Conservation (phyloP, 441 rosid genomes). For the Adansonia madagascariensis region DNA sequence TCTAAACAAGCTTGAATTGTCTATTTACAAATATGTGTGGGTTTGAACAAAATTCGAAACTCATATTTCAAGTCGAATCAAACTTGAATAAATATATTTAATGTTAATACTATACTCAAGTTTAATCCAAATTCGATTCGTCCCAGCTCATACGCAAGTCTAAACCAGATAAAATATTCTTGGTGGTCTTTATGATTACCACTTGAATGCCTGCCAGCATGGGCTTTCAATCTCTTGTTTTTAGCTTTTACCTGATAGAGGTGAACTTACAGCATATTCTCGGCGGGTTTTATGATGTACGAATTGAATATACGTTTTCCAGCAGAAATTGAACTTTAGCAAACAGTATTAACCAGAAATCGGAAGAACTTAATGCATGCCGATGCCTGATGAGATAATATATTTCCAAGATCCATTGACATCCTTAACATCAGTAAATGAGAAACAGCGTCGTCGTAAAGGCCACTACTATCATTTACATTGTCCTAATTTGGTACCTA, state of each 20-base stretch:
- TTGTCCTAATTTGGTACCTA: neutral
- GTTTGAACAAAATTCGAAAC: too few species aligned
- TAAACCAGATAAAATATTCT: neutral
- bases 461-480: neutral
- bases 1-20: too few species aligned
- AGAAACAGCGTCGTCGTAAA: too few species aligned
- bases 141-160: too few species aligned
- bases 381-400: neutral
- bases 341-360: neutral
- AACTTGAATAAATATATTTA: too few species aligned
- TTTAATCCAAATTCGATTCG: too few species aligned
- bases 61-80: too few species aligned
- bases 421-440: too few species aligned
- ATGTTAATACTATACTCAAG: too few species aligned
- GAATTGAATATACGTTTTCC: neutral
- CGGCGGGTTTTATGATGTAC: neutral
- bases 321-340: slow-evolving; percentile 15
- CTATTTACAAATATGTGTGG: too few species aligned
- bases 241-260: slow-evolving; percentile 13
- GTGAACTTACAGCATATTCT: neutral
- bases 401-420: neutral
- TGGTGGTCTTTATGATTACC: neutral
- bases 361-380: neutral
- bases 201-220: neutral
- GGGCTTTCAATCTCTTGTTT: neutral